A percentile compares a stretch with the other conserved stretches of the same genome.
Conservation (phyloP, 2,329 filamentous ascomycete genomes). For the Tothia fuscella region DNA sequence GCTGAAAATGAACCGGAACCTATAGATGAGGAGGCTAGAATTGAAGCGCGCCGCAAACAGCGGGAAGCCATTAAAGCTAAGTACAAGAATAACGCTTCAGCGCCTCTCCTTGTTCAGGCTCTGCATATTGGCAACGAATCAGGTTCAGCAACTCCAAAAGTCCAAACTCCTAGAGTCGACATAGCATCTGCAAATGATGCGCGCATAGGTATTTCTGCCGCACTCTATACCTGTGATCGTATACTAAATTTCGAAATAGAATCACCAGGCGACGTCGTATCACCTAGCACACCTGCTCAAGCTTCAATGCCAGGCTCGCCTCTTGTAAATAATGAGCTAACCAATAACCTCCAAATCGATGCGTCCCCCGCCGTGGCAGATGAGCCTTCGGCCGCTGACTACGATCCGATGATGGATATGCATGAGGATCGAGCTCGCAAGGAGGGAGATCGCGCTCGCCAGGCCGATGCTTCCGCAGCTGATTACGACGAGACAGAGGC, state of each 20-base stretch:
- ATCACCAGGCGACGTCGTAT: background rate
- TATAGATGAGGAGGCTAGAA: slow-evolving; percentile 63
- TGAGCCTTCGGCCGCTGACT: slow-evolving; percentile 83
- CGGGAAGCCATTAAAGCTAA: slow-evolving; percentile 79
- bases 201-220: no score
- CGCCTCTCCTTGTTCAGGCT: slow-evolving; percentile 64
- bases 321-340: slow-evolving; percentile 17
- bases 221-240: slow-evolving; percentile 25
- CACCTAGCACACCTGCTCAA: slow-evolving; percentile 16
- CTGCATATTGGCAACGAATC: slow-evolving; percentile 51
- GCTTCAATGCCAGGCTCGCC: background rate
- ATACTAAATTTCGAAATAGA: slow-evolving; percentile 28
- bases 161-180: slow-evolving; percentile 24
- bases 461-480: slow-evolving; percentile 8
- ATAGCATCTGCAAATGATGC: no score
- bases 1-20: slow-evolving; percentile 24
- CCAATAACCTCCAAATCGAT: slow-evolving; percentile 20
- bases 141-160: slow-evolving; percentile 42
- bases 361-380: slow-evolving; percentile 51
- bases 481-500: slow-evolving; percentile 14
- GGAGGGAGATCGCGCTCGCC: slow-evolving; percentile 31
- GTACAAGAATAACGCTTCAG: slow-evolving; percentile 57
- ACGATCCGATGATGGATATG: slow-evolving; percentile 83
- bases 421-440: slow-evolving; percentile 66
- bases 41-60: slow-evolving; percentile 73